A percentile compares a stretch with the other conserved stretches of the same genome.
Evolutionary conservation across 129 eudicot species (phyloP).

Genomic region (Chrysanthemum seticuspe): DNA sequence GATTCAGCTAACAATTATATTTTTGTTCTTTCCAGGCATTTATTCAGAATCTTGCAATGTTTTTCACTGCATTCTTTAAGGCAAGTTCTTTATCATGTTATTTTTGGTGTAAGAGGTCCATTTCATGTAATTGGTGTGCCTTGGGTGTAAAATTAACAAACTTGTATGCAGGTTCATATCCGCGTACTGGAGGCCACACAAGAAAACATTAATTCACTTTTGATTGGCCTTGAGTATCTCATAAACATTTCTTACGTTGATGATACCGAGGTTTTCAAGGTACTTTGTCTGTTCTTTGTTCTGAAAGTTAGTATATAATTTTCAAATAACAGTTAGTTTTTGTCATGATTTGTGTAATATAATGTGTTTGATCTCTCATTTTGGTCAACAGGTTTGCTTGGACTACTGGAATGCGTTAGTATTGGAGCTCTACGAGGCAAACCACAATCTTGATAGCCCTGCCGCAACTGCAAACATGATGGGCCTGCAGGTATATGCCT

Average conservation of each 20-base stretch:
- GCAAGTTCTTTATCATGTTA: conserved; percentile 34
- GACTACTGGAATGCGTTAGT: conserved; percentile 97
- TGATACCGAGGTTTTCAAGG: conserved; percentile 99
- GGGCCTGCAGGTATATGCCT: conserved; percentile 78
- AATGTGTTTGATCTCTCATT: background rate
- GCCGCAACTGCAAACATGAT: conserved; percentile 69
- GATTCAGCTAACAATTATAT: conserved; percentile 2
- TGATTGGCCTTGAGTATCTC: conserved; percentile 82
- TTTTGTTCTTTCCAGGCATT: conserved; percentile 69
- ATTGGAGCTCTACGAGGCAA: conserved; percentile 86
- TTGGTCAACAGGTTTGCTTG: conserved; percentile 74
- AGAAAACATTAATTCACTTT: conserved; percentile 67
- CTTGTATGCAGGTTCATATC: conserved; percentile 71
- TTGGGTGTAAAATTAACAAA: background rate
- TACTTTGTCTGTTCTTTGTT: conserved; percentile 16
- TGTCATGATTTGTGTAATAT: conserved; percentile 4
- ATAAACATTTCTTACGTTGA: conserved; percentile 96
- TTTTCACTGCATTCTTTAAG: conserved; percentile 92
- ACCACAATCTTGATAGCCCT: conserved; percentile 73
- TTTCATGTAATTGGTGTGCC: background rate
- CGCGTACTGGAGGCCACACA: conserved; percentile 79
- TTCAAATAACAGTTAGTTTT: background rate
- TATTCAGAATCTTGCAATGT: conserved; percentile 91
- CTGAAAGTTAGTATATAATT: background rate
- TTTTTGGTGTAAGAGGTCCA: background rate